Conservation (phyloP, 306 rosid species). For the Medicago lupulina region DNA sequence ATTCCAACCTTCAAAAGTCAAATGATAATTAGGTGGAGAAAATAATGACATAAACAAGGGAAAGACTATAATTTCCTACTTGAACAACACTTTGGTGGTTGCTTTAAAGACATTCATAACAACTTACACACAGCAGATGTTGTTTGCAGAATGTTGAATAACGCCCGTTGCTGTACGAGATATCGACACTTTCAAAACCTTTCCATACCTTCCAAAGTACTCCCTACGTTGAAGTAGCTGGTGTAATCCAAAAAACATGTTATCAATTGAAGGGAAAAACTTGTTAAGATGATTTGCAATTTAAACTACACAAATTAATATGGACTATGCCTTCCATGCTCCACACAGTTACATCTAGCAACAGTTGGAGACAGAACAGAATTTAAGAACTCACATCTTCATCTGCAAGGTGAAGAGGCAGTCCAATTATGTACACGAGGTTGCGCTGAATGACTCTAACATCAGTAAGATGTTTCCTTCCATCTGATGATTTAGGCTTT, state of each 20-base stretch:
- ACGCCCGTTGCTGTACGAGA: constrained; percentile 58
- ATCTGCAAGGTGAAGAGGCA: constrained; percentile 61
- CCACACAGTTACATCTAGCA: constrained; percentile 38
- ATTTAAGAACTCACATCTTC: constrained; percentile 55
- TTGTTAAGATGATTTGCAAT: constrained; percentile 28
- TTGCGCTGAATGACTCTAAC: constrained; percentile 64
- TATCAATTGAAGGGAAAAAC: constrained; percentile 16
- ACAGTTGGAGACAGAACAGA: constrained; percentile 24
- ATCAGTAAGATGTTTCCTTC: constrained; percentile 60
- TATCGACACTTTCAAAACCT: constrained; percentile 59
- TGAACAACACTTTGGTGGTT: constrained; percentile 27
- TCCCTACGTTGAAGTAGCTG: constrained; percentile 61
- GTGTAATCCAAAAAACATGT: constrained; percentile 36
- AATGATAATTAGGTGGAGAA: not conserved
- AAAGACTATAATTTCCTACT: constrained; percentile 7
- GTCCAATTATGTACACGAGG: constrained; percentile 62
- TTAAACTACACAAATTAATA: not conserved
- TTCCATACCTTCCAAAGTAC: constrained; percentile 65
- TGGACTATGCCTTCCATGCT: constrained; percentile 21
- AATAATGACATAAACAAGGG: not conserved
- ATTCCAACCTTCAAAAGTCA: constrained; percentile 32
- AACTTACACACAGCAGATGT: constrained; percentile 66
- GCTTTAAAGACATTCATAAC: constrained; percentile 30
- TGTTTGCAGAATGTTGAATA: constrained; percentile 62
- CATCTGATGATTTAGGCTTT: constrained; percentile 54